Base-by-base conservation (phyloP, 495 filamentous ascomycete genomes). In the Talaromyces borbonicus region DNA sequence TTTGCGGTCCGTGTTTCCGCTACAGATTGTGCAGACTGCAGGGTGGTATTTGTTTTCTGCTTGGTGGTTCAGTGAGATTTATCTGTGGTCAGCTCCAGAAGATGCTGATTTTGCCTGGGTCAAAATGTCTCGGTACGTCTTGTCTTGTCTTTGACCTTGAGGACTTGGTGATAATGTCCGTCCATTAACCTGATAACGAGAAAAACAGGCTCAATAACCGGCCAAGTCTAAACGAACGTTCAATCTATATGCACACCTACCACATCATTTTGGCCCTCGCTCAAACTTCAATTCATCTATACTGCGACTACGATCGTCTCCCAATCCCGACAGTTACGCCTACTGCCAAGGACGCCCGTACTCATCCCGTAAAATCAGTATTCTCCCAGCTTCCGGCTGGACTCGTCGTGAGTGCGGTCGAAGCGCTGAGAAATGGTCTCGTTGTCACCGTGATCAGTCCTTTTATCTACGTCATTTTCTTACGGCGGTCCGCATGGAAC, bases 191-290 rank as follows among this genome's bases (percentile, higher is more conserved):
- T n/a, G n/a, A n/a, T n/a, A n/a, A n/a, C n/a, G n/a, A n/a, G n/a
- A n/a, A n/a, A n/a, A 9, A 3, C 41, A 78, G 72, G 31, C 56
- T 63, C 15, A 72, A 84, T 46, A 88, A 92, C 59, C 75, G 90
- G 12, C 69, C 80, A 11, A 75, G 75, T n/a, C 62, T 96, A 49
- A 98, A 98, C 59, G 92, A 98, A 63, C 71, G 84, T 51, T 79
- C 86, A 1, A 72, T 98, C 25, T 94, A 88, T 61, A 68, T 96
- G 14, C 79, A 84, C 7, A 77, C 77, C 32, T 76, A 83, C 52
- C 74, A 90, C 46, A 49, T 85, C 5, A 60, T 78, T 1, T 65
- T 90, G 14, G 88, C 84, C 4, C 50, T 85, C 29, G 63, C 71
- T 18, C 87, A 95, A 63, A 75, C 84, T 1, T 49, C 71, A 8